Percentiles rank a stretch among this genome's conserved stretches.
Evolutionary conservation across 2,329 filamentous ascomycete genomes (phyloP).

Genomic region (Sclerotiophoma versabilis): DNA sequence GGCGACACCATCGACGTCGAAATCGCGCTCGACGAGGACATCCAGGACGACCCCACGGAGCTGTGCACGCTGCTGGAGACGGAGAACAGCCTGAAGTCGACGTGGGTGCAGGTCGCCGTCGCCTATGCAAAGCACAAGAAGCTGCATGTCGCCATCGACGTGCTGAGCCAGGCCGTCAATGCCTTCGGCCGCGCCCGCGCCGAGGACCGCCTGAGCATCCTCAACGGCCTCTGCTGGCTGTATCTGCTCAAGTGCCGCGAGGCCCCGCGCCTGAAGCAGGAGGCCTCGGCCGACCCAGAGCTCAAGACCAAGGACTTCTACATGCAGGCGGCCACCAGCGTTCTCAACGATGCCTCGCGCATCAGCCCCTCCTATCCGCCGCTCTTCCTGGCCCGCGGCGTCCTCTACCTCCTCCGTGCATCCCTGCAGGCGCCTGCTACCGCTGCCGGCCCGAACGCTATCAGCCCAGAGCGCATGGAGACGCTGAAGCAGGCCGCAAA

Average conservation of each 20-base stretch:
- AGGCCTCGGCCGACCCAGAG: slow-evolving; percentile 55
- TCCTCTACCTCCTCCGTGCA: slow-evolving; percentile 85
- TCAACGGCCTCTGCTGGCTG: slow-evolving; percentile 88
- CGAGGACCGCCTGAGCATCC: slow-evolving; percentile 84
- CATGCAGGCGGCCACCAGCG: slow-evolving; percentile 86
- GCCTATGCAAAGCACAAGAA: slow-evolving; percentile 97
- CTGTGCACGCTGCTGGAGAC: slow-evolving; percentile 94
- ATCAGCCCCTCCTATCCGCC: slow-evolving; percentile 93
- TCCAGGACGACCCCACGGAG: slow-evolving; percentile 92
- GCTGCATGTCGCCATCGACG: slow-evolving; percentile 80
- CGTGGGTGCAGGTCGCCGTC: slow-evolving; percentile 97
- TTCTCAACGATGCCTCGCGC: slow-evolving; percentile 92
- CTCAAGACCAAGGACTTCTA: slow-evolving; percentile 93
- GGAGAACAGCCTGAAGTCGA: slow-evolving; percentile 86
- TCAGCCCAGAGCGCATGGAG: slow-evolving; percentile 75
- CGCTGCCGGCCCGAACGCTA: slow-evolving; percentile 66
- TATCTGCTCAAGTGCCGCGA: slow-evolving; percentile 88
- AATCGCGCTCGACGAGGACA: slow-evolving; percentile 82
- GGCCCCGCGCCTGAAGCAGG: slow-evolving; percentile 71
- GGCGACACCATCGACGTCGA: slow-evolving; percentile 80
- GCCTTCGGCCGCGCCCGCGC: slow-evolving; percentile 73
- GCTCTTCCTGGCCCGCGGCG: slow-evolving; percentile 88
- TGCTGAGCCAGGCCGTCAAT: slow-evolving; percentile 74
- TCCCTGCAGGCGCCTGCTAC: slow-evolving; percentile 82
- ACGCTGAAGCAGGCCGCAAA: slow-evolving; percentile 85